phyloP scores from a whole-genome alignment of 78 protist genomes.

The Creolimax fragrantissima region DNA sequence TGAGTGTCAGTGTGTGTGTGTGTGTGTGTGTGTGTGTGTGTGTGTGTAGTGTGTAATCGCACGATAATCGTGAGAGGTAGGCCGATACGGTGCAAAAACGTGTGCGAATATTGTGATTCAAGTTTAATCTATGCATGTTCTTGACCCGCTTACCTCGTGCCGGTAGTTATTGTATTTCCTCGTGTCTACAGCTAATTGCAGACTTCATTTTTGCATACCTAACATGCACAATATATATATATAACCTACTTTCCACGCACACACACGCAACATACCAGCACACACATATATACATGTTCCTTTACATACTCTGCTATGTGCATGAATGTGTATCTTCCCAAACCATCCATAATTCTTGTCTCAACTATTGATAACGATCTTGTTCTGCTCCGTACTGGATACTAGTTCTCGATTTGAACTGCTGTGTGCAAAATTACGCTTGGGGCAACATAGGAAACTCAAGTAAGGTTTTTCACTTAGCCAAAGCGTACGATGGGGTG shows the following conservation, averaged over 20 bases:
- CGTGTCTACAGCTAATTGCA: neutral
- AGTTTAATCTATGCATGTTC: neutral
- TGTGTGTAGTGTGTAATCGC: neutral
- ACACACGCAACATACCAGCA: neutral
- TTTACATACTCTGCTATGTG: neutral
- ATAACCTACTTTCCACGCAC: neutral
- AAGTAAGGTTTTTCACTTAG: constrained; percentile 56
- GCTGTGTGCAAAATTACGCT: constrained; percentile 64
- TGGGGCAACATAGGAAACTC: constrained; percentile 78
- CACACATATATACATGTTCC: neutral
- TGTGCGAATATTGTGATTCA: neutral
- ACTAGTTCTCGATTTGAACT: constrained; percentile 38
- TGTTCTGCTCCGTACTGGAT: too few relatives aligned
- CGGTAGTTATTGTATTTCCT: neutral
- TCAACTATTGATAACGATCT: too few relatives aligned
- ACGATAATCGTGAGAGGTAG: too few relatives aligned
- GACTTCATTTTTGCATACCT: neutral
- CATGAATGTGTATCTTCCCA: neutral
- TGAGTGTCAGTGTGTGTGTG: neutral
- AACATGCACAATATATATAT: too few relatives aligned
- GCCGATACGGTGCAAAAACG: neutral
- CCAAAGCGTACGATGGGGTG: neutral
- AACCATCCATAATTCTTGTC: neutral
- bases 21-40: neutral
- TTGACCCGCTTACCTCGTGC: neutral